These are phyloP conservation scores for Catunica adiposa DNA, from an alignment of 2,329 filamentous ascomycete species.

Conservation along the genomic window DNA sequence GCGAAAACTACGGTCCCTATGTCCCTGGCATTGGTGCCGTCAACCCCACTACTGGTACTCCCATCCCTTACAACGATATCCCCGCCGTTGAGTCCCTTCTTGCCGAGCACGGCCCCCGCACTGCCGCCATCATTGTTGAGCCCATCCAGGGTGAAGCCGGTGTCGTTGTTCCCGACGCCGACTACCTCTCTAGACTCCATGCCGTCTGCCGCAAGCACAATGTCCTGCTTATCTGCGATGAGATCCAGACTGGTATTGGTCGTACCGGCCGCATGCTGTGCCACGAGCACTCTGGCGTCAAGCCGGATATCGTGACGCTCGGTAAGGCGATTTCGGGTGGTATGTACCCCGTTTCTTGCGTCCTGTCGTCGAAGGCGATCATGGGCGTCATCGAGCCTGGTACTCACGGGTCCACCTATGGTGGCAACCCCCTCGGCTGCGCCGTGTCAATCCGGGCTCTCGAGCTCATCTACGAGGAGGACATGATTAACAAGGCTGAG, in stretches of 20 bases:
- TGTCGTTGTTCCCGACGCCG: slow-evolving; percentile 83
- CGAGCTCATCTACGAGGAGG: slow-evolving; percentile 83
- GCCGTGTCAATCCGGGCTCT: slow-evolving; percentile 90
- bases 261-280: slow-evolving; percentile 88
- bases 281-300: slow-evolving; percentile 86
- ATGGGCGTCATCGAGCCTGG: slow-evolving; percentile 95
- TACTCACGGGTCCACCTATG: slow-evolving; percentile 96
- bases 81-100: slow-evolving; percentile 64
- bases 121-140: slow-evolving; percentile 86
- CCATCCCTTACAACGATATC: slow-evolving; percentile 76
- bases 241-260: slow-evolving; percentile 96
- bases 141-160: slow-evolving; percentile 96
- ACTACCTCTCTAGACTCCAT: slow-evolving; percentile 66
- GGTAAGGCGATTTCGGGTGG: slow-evolving; percentile 97
- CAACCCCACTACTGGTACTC: slow-evolving; percentile 55
- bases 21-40: slow-evolving; percentile 71
- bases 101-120: slow-evolving; percentile 64
- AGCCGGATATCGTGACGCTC: slow-evolving; percentile 84
- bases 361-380: slow-evolving; percentile 72
- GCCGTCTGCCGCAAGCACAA: slow-evolving; percentile 89
- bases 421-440: slow-evolving; percentile 88
- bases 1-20: slow-evolving; percentile 93
- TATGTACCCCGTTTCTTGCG: slow-evolving; percentile 96
- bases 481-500: slow-evolving; percentile 70
- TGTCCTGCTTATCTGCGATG: slow-evolving; percentile 88